Evolutionary conservation across 257 asterid genomes (phyloP).

Genomic region (Penstemon eatonii): DNA sequence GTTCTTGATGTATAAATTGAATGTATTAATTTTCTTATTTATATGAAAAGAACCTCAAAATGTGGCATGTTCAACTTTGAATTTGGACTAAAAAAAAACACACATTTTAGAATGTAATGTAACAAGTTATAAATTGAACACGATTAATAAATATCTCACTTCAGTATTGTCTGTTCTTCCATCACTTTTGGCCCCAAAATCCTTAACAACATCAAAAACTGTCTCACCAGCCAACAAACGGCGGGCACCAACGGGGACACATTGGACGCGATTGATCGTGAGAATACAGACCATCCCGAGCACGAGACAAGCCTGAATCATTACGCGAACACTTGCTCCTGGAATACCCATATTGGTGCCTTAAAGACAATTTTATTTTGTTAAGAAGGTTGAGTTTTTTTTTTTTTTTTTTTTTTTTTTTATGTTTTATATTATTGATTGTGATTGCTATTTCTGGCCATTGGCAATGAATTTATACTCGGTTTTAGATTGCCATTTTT

Average conservation of each 20-base stretch:
- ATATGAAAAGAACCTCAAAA: too few relatives aligned
- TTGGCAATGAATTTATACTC: conserved; percentile 1
- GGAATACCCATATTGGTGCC: conserved; percentile 25
- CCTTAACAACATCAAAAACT: conserved; percentile 56
- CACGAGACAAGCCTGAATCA: conserved; percentile 10
- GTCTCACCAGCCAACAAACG: conserved; percentile 40
- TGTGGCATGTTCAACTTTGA: too few relatives aligned
- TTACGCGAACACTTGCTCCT: not conserved
- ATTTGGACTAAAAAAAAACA: too few relatives aligned
- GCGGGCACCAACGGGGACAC: conserved; percentile 23
- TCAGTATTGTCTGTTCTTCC: conserved; percentile 38
- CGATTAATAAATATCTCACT: conserved; percentile 28
- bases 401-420: not conserved
- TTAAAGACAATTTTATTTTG: conserved; percentile 21
- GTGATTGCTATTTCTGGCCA: not conserved
- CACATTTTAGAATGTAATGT: too few relatives aligned
- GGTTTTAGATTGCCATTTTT: not conserved
- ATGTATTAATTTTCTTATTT: too few relatives aligned
- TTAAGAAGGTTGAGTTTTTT: not conserved
- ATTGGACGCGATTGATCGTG: conserved; percentile 23
- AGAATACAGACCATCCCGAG: conserved; percentile 33
- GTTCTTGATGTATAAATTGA: too few relatives aligned
- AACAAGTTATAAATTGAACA: too few relatives aligned
- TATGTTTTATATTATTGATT: not conserved
- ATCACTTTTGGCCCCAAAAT: conserved; percentile 54